Evolutionary conservation across 768 basidiomycete species (phyloP), one percentile per base, ranked within the genome.

Genomic region (Krasilnikovozyma curviuscula): DNA sequence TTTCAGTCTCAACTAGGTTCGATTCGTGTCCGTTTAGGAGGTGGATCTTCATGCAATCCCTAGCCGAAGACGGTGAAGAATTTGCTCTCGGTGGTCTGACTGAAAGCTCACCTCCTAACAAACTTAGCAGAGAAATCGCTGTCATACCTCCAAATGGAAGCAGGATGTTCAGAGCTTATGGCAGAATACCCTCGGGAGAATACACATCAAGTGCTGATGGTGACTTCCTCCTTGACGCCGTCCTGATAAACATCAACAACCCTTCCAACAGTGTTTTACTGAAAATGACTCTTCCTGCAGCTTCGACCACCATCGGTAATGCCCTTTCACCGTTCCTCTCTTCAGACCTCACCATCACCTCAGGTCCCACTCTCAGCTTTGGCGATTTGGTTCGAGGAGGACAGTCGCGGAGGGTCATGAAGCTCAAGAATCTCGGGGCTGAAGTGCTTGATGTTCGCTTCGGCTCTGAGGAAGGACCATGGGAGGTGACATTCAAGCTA

Each of bases 401-500:
- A 8, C 60, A 60, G 59, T 50, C 56, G 16, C 57, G 52, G 37
- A 59, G 62, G 45, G 50, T 58, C 33, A 48, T 64, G 21, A 57
- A 54, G 14, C 56, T 57, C 49, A 64, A 61, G 49, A 64, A 64
- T 43, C 53, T 53, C 13, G 58, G 61, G 9, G 55, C 54, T 27
- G 51, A 54, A 33, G 48, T 56, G 7, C 55, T 62, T 25, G 63
- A 64, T 41, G 60, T 64, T 23, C 43, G 49, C 27, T 57, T 64
- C 18, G 54, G 56, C 3, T 56, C 56, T 24, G 53, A 59, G 24
- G 37, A 46, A 14, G 61, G 57, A 0, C n/a, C n/a, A n/a, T 46
- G 52, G 21, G 59, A 64, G 21, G 60, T 62, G n/a, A 52, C 55
- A 3, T 64, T 62, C 49, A 33, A 57, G 35, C 46, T 64, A n/a